Evolutionary conservation across 495 filamentous ascomycete genomes (phyloP).

Genomic region (Penicillium psychrofluorescens): DNA sequence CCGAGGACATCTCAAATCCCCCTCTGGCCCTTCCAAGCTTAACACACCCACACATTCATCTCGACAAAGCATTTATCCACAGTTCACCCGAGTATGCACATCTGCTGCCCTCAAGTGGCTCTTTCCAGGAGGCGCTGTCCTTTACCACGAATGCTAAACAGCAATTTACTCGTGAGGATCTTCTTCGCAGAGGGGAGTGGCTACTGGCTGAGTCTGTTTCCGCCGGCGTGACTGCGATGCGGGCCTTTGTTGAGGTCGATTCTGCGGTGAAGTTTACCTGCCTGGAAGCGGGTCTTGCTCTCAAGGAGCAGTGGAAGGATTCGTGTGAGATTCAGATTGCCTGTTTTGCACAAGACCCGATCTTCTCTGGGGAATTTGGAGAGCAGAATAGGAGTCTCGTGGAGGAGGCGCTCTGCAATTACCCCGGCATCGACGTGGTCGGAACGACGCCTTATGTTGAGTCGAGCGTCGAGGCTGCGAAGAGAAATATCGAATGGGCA

Average conservation of each 20-base stretch:
- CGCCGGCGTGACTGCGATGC: slow-evolving; percentile 62
- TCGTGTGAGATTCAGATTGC: slow-evolving; percentile 61
- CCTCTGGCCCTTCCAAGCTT: slow-evolving; percentile 44
- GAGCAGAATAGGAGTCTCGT: slow-evolving; percentile 40
- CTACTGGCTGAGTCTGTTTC: slow-evolving; percentile 60
- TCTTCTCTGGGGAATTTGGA: slow-evolving; percentile 50
- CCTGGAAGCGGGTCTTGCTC: slow-evolving; percentile 47
- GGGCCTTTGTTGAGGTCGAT: slow-evolving; percentile 72
- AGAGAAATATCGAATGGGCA: slow-evolving; percentile 59
- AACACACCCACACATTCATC: slow-evolving; percentile 70
- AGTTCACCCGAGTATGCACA: slow-evolving; percentile 49
- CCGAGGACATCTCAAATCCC: slow-evolving; percentile 7
- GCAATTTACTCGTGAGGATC: slow-evolving; percentile 51
- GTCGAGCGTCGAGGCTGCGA: slow-evolving; percentile 32
- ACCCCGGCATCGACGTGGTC: slow-evolving; percentile 46
- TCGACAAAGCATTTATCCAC: slow-evolving; percentile 70
- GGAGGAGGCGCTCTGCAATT: slow-evolving; percentile 31
- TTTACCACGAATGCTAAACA: slow-evolving; percentile 56
- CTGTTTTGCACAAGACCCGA: slow-evolving; percentile 64
- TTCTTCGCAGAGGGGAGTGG: slow-evolving; percentile 55
- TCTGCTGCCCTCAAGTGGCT: slow-evolving; percentile 49
- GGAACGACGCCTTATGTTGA: slow-evolving; percentile 73
- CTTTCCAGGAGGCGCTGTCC: slow-evolving; percentile 59
- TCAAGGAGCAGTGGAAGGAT: slow-evolving; percentile 50
- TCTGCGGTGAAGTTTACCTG: slow-evolving; percentile 50